A percentile compares a stretch with the other conserved stretches of the same genome.
Conservation (phyloP, 2,329 filamentous ascomycete species). For the Ophiosphaerella korrae region DNA sequence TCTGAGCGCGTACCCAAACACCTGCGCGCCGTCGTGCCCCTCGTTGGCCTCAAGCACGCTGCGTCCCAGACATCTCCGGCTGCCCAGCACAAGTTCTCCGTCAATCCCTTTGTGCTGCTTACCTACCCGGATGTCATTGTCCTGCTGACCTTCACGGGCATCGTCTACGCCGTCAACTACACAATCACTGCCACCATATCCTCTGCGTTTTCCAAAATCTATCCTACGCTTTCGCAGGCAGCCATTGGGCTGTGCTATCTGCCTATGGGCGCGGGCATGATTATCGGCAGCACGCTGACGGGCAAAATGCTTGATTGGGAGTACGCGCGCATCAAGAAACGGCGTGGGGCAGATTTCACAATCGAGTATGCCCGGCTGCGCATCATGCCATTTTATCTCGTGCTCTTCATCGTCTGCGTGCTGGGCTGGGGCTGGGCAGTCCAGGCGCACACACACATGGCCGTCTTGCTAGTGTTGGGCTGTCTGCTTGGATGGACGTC, state of each 20-base stretch:
- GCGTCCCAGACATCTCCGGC: slow-evolving; percentile 1
- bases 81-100: slow-evolving; percentile 17
- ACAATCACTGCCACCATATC: slow-evolving; percentile 40
- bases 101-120: slow-evolving; percentile 36
- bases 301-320: slow-evolving; percentile 60
- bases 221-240: slow-evolving; percentile 30
- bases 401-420: slow-evolving; percentile 32
- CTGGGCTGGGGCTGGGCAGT: slow-evolving; percentile 35
- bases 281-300: slow-evolving; percentile 58
- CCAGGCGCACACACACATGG: slow-evolving; percentile 26
- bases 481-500: slow-evolving; percentile 34
- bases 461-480: slow-evolving; percentile 26
- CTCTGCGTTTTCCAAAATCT: slow-evolving; percentile 29
- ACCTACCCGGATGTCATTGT: slow-evolving; percentile 49
- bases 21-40: slow-evolving; percentile 26
- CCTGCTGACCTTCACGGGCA: slow-evolving; percentile 46
- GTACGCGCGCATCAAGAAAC: slow-evolving; percentile 49
- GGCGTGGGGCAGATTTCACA: slow-evolving; percentile 24
- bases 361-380: slow-evolving; percentile 35
- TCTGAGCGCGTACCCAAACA: slow-evolving; percentile 28
- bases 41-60: slow-evolving; percentile 27
- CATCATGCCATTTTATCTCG: slow-evolving; percentile 34
- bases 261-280: slow-evolving; percentile 61
- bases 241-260: slow-evolving; percentile 52
- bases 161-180: slow-evolving; percentile 38